phyloP scores from a whole-genome alignment of 2,329 filamentous ascomycete genomes.

The Ceratocystis eucalypticola region DNA sequence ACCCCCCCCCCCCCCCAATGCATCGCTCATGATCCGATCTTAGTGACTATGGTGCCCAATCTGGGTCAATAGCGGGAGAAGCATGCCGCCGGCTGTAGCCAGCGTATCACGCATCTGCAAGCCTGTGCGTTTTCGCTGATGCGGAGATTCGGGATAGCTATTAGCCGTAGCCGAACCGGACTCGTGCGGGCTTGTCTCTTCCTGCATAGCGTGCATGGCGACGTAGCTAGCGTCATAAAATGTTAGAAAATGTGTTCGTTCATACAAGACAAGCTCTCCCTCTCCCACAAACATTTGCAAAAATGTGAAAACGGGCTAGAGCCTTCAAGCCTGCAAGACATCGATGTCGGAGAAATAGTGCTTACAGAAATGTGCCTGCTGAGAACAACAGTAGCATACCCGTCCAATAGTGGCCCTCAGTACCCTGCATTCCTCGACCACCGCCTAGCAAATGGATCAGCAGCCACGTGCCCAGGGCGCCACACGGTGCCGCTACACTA shows the following conservation, averaged over 20 bases:
- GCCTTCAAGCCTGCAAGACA: no score
- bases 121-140: constrained; percentile 39
- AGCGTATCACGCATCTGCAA: constrained; percentile 55
- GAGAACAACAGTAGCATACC: constrained; percentile 91
- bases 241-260: neutral
- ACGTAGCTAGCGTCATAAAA: constrained; percentile 54
- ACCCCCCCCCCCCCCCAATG: neutral
- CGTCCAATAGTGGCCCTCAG: constrained; percentile 69
- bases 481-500: constrained; percentile 76
- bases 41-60: constrained; percentile 62
- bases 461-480: constrained; percentile 71
- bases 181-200: constrained; percentile 43
- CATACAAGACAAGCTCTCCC: neutral
- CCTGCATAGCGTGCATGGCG: constrained; percentile 97
- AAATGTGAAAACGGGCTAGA: neutral
- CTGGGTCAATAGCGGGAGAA: constrained; percentile 63
- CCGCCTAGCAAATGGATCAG: constrained; percentile 62
- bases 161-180: constrained; percentile 40
- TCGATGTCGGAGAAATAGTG: constrained; percentile 13
- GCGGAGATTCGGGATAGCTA: constrained; percentile 35
- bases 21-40: neutral
- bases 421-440: constrained; percentile 43
- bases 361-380: constrained; percentile 87
- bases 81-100: constrained; percentile 60
- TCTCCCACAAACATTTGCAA: neutral